These are phyloP conservation scores for Bacidia rubella DNA, from an alignment of 495 filamentous ascomycete species.

Conservation along the genomic window DNA sequence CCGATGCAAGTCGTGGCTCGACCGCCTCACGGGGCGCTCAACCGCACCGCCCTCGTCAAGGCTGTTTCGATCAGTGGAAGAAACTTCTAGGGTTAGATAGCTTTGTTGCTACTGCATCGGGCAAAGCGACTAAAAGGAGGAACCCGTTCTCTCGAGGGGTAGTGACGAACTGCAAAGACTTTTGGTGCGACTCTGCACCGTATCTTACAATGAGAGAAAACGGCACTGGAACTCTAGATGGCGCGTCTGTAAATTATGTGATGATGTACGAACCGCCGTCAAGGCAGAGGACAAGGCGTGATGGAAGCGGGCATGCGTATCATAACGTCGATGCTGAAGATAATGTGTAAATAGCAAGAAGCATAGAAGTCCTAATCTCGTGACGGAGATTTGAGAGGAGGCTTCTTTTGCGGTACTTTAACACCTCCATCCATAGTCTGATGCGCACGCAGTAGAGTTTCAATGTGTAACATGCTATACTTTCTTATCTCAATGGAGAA, in stretches of 20 bases:
- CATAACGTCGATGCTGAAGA: slow-evolving; percentile 26
- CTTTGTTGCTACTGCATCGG: slow-evolving; percentile 71
- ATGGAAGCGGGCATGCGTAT: slow-evolving; percentile 17
- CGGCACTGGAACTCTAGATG: slow-evolving; percentile 57
- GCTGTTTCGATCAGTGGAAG: slow-evolving; percentile 66
- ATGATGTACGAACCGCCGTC: slow-evolving; percentile 75
- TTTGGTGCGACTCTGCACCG: slow-evolving; percentile 84
- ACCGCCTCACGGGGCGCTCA: slow-evolving; percentile 29
- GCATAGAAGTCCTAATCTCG: no score
- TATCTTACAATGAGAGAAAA: slow-evolving; percentile 61
- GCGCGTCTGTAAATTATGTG: slow-evolving; percentile 71
- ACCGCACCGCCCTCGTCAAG: slow-evolving; percentile 33
- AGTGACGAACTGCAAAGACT: slow-evolving; percentile 82
- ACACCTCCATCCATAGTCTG: no score
- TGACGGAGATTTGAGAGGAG: no score
- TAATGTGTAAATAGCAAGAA: slow-evolving; percentile 13
- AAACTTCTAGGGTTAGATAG: slow-evolving; percentile 79
- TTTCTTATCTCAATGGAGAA: no score
- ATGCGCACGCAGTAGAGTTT: no score
- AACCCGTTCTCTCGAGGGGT: slow-evolving; percentile 81
- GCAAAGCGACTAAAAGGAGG: slow-evolving; percentile 40
- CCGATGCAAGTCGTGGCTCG: slow-evolving; percentile 36
- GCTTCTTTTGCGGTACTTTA: no score
- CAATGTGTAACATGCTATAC: no score
- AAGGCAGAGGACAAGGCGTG: slow-evolving; percentile 40